Base-by-base conservation (phyloP, 306 rosid species). In the Casuarina cunninghamiana region DNA sequence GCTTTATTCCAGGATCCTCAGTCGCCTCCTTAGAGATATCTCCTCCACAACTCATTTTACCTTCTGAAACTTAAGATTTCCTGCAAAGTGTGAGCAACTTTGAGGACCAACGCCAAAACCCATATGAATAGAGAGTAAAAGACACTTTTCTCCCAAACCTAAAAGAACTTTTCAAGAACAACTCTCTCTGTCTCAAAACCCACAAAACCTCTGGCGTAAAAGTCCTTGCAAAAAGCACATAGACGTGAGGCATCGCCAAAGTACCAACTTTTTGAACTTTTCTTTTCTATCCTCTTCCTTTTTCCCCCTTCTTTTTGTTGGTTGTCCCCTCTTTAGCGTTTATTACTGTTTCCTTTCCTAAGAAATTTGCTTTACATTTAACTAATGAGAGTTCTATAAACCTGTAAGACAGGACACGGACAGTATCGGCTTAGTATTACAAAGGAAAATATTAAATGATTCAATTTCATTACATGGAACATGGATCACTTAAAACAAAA, bases 241-340 rank as follows among this genome's bases (percentile, higher is more conserved):
- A 85, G 86, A 81, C 91, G 81, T 89, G 93, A 87, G 81, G 90
- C 90, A 86, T 85, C 89, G 82, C 65, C 87, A 84, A 66, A 84
- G 87, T 75, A 69, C 83, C 75, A 80, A 46, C 51, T 74, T 73
- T 41, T 4, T 10, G 12, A 10, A 63, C 42, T 48, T 2, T 6
- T 46, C 5, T 32, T 12, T 43, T 53, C 48, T 69, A 11, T 43
- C 26, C 49, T 75, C 43, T 73, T 21, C 13, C 38, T n/a, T 9
- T 77, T 42, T n/a, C 45, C 21, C 12, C 10, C 39, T 3, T 63
- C 38, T 54, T 50, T 45, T 15, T 55, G 19, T 43, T 42, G 13
- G 19, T 15, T 71, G n/a, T 46, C 6, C 26, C 37, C 51, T 13
- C 13, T 70, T 75, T 71, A 10, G 12, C 21, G 41, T 70, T 45